These are phyloP conservation scores for Geotrichum australiense DNA, from an alignment of 1,139 yeast genomes.

Conservation along the genomic window DNA sequence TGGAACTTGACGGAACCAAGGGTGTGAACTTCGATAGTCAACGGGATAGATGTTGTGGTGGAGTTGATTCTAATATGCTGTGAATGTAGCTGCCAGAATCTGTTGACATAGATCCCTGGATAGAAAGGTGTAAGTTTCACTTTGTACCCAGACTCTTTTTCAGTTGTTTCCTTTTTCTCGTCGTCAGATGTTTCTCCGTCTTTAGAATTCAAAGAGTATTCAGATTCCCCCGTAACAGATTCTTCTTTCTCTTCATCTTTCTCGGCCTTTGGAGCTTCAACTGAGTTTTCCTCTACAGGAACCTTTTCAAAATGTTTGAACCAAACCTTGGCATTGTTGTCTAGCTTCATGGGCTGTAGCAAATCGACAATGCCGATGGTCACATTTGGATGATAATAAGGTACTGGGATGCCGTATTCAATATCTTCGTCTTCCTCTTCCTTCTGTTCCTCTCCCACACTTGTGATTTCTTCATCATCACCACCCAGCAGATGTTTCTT, in stretches of 20 bases:
- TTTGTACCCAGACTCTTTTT: slow-evolving; percentile 19
- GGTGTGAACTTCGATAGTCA: slow-evolving; percentile 31
- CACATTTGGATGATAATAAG: slow-evolving; percentile 37
- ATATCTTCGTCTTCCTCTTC: slow-evolving; percentile 18
- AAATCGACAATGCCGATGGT: slow-evolving; percentile 26
- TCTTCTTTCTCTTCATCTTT: background rate
- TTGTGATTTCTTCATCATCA: slow-evolving; percentile 16
- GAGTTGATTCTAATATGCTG: slow-evolving; percentile 34
- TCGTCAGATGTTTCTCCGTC: no score
- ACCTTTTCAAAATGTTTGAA: slow-evolving; percentile 7
- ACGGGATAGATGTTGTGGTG: slow-evolving; percentile 25
- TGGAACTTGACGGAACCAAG: slow-evolving; percentile 33
- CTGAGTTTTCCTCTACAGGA: no score
- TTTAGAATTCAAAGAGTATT: slow-evolving; percentile 8
- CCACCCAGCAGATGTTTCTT: slow-evolving; percentile 32
- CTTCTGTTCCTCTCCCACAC: slow-evolving; percentile 17
- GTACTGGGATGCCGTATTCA: slow-evolving; percentile 22
- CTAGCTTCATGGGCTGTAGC: slow-evolving; percentile 7
- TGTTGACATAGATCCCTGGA: slow-evolving; percentile 33
- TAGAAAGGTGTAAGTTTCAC: no score
- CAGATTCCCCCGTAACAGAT: background rate
- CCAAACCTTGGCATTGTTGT: slow-evolving; percentile 5
- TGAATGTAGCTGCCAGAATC: slow-evolving; percentile 37
- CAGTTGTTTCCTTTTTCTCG: no score
- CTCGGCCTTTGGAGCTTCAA: background rate